These are phyloP conservation scores for Xylaria telfairii DNA, from an alignment of 495 filamentous ascomycete genomes.

Conservation along the genomic window DNA sequence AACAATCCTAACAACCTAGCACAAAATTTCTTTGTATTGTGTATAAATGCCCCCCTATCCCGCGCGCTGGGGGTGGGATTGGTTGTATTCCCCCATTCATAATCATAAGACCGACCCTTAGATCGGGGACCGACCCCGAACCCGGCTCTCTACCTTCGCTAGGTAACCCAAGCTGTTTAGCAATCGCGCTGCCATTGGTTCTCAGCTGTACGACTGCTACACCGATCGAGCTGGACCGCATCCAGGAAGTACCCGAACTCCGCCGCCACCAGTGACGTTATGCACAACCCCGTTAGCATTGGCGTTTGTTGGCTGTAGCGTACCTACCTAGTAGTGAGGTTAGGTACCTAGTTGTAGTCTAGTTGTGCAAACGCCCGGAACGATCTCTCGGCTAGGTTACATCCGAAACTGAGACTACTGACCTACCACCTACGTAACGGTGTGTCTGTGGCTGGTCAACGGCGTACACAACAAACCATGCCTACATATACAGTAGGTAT, in stretches of 20 bases:
- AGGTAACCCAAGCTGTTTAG: background rate
- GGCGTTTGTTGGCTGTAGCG: too few relatives aligned
- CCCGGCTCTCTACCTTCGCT: background rate
- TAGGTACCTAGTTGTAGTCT: too few relatives aligned
- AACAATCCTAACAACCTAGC: too few relatives aligned
- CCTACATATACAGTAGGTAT: background rate
- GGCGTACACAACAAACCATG: background rate
- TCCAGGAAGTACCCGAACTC: background rate
- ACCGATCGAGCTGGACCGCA: background rate
- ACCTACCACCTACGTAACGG: too few relatives aligned
- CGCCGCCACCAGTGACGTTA: background rate
- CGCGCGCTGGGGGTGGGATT: too few relatives aligned
- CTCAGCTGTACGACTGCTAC: background rate
- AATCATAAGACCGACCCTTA: conserved; percentile 1
- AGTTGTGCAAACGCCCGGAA: background rate
- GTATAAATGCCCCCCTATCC: too few relatives aligned
- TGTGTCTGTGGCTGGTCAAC: too few relatives aligned
- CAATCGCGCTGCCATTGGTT: background rate
- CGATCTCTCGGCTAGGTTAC: background rate
- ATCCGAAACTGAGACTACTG: too few relatives aligned
- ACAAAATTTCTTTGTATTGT: background rate
- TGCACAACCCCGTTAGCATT: conserved; percentile 9
- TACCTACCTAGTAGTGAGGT: too few relatives aligned
- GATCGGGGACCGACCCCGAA: conserved; percentile 7
- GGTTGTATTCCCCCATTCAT: background rate